Conservation (phyloP, 495 filamentous ascomycete species). For the Recurvomyces mirabilis region DNA sequence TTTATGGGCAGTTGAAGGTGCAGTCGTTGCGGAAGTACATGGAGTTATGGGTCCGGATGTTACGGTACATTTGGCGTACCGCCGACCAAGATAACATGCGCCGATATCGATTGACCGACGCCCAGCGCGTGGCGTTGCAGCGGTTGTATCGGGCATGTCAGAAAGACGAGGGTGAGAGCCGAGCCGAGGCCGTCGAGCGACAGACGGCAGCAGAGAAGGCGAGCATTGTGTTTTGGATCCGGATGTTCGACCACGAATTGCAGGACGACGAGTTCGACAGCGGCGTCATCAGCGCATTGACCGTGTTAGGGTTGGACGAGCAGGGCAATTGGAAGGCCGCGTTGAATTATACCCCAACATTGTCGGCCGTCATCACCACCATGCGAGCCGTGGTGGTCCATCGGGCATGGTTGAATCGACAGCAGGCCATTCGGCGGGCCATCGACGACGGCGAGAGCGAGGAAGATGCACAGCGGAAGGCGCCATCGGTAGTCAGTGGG, state of each 20-base stretch:
- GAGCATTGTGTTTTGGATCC: neutral
- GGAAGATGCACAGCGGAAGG: neutral
- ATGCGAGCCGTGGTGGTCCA: neutral
- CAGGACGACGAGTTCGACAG: neutral
- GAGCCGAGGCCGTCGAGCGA: too few relatives aligned
- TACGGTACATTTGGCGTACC: neutral
- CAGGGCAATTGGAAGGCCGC: neutral
- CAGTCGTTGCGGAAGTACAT: neutral
- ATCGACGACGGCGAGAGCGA: neutral
- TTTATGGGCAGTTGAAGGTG: neutral
- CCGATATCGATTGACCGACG: neutral
- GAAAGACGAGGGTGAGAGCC: too few relatives aligned
- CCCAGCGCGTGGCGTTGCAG: too few relatives aligned
- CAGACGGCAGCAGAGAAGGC: neutral
- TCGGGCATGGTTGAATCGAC: neutral
- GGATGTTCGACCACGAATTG: neutral
- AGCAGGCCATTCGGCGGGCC: neutral
- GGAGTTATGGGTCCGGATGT: neutral
- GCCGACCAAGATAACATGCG: neutral
- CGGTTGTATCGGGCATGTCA: too few relatives aligned
- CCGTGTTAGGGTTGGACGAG: neutral
- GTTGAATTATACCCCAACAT: neutral
- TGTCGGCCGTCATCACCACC: neutral
- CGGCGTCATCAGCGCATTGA: neutral
- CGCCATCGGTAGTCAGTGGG: neutral